A percentile compares a stretch with the other conserved stretches of the same genome.
Conservation (phyloP, 441 rosid genomes). For the Lepidium campestre region DNA sequence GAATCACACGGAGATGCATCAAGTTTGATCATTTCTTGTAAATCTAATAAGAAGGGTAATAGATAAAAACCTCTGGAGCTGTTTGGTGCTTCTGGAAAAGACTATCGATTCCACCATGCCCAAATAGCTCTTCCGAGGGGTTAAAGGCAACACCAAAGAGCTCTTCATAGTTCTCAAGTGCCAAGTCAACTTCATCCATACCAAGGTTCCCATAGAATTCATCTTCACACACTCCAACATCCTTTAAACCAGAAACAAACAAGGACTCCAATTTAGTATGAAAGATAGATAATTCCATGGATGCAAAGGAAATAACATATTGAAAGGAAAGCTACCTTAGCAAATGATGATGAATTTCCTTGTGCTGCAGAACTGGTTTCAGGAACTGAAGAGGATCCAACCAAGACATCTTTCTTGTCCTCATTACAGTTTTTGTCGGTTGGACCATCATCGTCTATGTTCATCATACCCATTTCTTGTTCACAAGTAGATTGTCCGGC, state of each 20-base stretch:
- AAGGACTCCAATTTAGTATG: slow-evolving; percentile 3
- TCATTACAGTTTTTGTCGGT: slow-evolving; percentile 35
- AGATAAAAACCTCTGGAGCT: slow-evolving; percentile 26
- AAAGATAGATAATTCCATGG: not conserved
- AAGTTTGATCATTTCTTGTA: not conserved
- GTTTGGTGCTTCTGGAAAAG: slow-evolving; percentile 60
- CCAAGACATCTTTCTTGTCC: slow-evolving; percentile 36
- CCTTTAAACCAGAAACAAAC: slow-evolving; percentile 16
- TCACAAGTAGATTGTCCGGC: slow-evolving; percentile 70
- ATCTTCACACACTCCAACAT: slow-evolving; percentile 49
- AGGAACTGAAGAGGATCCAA: slow-evolving; percentile 47
- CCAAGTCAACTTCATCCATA: slow-evolving; percentile 91
- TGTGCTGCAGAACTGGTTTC: slow-evolving; percentile 38
- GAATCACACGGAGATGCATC: not conserved
- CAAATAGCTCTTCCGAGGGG: slow-evolving; percentile 74
- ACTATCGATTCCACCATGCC: slow-evolving; percentile 83
- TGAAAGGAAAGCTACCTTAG: slow-evolving; percentile 45
- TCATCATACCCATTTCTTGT: slow-evolving; percentile 79
- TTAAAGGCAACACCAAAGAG: slow-evolving; percentile 84
- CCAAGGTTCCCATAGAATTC: slow-evolving; percentile 63
- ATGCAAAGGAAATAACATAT: not conserved
- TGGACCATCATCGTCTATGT: slow-evolving; percentile 54
- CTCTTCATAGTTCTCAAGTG: slow-evolving; percentile 89
- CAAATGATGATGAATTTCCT: slow-evolving; percentile 36
- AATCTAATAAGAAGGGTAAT: not conserved